Evolutionary conservation across 108 stramenopile species (phyloP).

Genomic region (Hondaea fermentalgiana): DNA sequence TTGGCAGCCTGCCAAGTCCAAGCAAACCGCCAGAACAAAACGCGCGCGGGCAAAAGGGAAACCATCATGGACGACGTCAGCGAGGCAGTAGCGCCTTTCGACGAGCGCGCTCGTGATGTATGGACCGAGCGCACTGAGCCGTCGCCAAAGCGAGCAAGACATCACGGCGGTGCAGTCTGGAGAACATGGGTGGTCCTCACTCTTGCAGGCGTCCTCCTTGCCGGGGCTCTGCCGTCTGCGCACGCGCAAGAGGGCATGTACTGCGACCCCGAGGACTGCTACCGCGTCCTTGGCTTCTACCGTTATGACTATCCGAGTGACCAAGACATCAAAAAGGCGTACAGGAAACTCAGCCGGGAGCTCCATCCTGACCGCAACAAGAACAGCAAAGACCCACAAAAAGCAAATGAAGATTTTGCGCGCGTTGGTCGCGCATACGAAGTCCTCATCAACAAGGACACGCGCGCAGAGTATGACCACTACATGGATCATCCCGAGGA

Average conservation of each 20-base stretch:
- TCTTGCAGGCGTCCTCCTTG: neutral
- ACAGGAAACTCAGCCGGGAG: slow-evolving; percentile 3
- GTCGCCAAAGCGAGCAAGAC: neutral
- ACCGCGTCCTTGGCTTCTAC: neutral
- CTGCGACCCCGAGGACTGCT: slow-evolving; percentile 18
- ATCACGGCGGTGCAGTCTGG: neutral
- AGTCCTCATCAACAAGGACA: neutral
- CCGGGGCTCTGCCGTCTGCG: neutral
- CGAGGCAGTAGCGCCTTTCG: no score
- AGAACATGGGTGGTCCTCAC: neutral
- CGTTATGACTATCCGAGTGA: neutral
- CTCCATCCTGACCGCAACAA: neutral
- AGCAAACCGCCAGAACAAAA: no score
- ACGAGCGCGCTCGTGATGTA: no score
- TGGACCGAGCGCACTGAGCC: no score
- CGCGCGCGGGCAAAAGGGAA: no score
- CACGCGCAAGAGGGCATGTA: neutral
- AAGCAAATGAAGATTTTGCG: neutral
- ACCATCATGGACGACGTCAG: no score
- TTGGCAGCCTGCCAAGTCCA: no score
- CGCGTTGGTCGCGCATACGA: neutral
- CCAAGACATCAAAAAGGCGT: neutral
- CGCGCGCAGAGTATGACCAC: neutral
- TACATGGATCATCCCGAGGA: slow-evolving; percentile 3
- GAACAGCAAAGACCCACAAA: neutral